Conservation (phyloP, 163 green algal genomes). For the Scenedesmus sp. region DNA sequence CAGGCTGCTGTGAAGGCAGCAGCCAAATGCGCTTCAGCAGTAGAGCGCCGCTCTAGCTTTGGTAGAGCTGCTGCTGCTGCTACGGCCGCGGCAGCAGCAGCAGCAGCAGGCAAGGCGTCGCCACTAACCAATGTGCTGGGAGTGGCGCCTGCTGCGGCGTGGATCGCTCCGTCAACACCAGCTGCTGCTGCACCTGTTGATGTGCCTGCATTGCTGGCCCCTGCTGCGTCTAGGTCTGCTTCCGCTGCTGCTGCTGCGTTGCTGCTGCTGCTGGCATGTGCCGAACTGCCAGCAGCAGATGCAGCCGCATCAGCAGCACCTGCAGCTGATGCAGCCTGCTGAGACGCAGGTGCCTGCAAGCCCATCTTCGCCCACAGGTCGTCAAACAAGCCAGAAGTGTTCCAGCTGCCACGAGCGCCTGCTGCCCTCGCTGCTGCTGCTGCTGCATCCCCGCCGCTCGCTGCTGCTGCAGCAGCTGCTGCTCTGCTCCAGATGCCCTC, state of each 20-base stretch:
- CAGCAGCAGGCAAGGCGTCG: no score
- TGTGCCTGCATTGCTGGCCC: background rate
- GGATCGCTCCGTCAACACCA: background rate
- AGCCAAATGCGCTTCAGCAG: conserved; percentile 1
- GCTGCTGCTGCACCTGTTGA: background rate
- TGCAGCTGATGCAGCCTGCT: no score
- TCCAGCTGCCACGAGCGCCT: background rate
- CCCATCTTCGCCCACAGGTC: background rate
- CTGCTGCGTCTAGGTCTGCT: background rate
- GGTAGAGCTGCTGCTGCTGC: background rate
- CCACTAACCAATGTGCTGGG: no score
- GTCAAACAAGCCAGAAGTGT: no score
- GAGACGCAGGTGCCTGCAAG: no score
- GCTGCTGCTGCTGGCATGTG: background rate
- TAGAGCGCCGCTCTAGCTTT: conserved; percentile 5
- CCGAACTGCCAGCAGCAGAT: no score
- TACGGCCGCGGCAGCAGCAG: background rate
- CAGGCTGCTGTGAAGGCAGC: conserved; percentile 19
- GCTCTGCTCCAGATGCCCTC: background rate
- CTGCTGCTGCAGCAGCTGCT: no score
- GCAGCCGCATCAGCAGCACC: no score
- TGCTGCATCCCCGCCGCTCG: no score
- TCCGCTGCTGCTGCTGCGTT: background rate
- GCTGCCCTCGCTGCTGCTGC: no score
- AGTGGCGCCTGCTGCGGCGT: no score